phyloP scores from a whole-genome alignment of 1,284 basidiomycete genomes.

The Cystobasidiaceae sp. region DNA sequence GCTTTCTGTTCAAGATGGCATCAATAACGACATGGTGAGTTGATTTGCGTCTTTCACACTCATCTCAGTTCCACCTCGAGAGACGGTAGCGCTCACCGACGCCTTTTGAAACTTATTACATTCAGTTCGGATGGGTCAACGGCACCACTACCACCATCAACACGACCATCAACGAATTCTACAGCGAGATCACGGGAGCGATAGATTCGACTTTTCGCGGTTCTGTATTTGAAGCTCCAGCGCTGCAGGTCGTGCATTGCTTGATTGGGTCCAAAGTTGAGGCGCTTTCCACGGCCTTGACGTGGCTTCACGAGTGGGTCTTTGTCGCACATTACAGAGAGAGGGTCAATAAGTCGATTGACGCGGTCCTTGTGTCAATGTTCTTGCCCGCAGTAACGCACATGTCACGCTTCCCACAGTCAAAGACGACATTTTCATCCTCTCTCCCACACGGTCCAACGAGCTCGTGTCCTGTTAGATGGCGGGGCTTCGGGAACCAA shows the following conservation, averaged over 20 bases:
- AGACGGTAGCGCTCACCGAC: neutral
- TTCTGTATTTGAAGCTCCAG: constrained; percentile 70
- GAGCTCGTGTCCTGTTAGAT: constrained; percentile 53
- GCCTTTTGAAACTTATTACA: neutral
- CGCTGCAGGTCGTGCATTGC: constrained; percentile 75
- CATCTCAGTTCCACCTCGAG: no score
- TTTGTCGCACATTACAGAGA: neutral
- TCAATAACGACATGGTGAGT: constrained; percentile 66
- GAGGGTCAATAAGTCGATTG: no score
- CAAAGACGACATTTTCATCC: constrained; percentile 65
- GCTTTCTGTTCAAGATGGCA: constrained; percentile 60
- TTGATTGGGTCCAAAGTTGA: constrained; percentile 82
- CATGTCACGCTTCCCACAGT: constrained; percentile 69
- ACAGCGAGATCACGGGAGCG: constrained; percentile 52
- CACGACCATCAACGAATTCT: constrained; percentile 51
- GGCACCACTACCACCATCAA: constrained; percentile 85
- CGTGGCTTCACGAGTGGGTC: constrained; percentile 68
- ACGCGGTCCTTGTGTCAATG: no score
- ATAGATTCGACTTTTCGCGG: constrained; percentile 70
- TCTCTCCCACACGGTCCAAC: constrained; percentile 63
- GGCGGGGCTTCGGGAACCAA: no score
- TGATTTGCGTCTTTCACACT: neutral
- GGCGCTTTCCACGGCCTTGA: constrained; percentile 78
- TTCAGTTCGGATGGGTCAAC: constrained; percentile 87
- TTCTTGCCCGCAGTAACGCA: constrained; percentile 66